Base-by-base conservation (phyloP, 257 asterid species). In the Ehretia macrophylla region DNA sequence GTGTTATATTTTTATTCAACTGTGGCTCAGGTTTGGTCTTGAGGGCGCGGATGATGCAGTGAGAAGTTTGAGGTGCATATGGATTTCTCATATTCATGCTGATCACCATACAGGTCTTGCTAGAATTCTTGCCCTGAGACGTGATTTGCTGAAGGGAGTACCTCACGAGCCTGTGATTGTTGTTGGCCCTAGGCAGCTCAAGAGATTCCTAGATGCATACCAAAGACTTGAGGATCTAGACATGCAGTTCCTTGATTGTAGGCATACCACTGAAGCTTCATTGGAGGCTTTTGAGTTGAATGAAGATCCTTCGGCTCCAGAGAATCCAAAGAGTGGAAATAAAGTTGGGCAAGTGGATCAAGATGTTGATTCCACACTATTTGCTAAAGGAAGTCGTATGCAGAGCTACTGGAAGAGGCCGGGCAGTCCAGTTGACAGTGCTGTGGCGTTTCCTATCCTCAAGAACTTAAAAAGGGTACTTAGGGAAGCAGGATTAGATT, bases 81-180 rank as follows among this genome's bases (percentile, higher is more conserved):
- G 97, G 99, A 89, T 93, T 62, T 93, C 99, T 37, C 99, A 93
- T 71, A 93, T 93, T 56, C 99, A 93, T 21, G 99, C 97, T 9
- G 97, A 93, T 77, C 99, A 93, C 62, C 99, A 93, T 59, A 83
- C 97, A 0, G 97, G 99, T 35, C 91, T 93, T 10, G 99, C 97
- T 18, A 78, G 99, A 82, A 85, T 93, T 70, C 94, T 93, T 37
- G 79, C 99, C 35, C 87, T 77, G 9, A 73, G 96, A 51, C 86
- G 88, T 1, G 80, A 87, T 50, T 73, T 93, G 67, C 63, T 93
- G 70, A 74, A 74, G 49, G 91, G 74, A 32, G 60, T 58, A 16
- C 82, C 88, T 0, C 97, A 93, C 27, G 95, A 86, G 37, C 91
- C 96, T 4, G 37, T 85, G 61, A 53, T 81, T 12, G 92, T 93